phyloP scores from a whole-genome alignment of 2,329 filamentous ascomycete genomes.

The Trichoderma breve region DNA sequence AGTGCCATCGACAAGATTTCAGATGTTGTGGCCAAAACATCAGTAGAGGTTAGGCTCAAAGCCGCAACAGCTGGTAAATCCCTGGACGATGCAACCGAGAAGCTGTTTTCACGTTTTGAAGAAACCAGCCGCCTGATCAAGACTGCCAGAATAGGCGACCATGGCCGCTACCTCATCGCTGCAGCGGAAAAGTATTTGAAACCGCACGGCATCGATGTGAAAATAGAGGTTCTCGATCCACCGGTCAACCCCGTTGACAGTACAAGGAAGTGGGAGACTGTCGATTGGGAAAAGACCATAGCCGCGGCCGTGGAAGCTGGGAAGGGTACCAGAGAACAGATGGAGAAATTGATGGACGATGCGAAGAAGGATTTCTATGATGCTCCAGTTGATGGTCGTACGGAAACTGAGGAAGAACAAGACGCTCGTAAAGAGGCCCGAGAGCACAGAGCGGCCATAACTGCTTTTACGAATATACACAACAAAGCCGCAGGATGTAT shows the following conservation, averaged over 20 bases:
- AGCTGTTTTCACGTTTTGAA: not conserved
- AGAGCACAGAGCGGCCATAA: not conserved
- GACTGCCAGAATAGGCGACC: slow-evolving; percentile 1
- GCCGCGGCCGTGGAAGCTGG: not conserved
- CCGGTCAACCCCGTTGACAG: not conserved
- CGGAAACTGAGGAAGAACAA: too few species aligned
- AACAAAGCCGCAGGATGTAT: not conserved
- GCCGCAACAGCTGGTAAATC: not conserved
- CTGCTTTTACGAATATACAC: not conserved
- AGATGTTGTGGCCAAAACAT: not conserved
- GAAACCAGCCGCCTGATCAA: slow-evolving; percentile 1
- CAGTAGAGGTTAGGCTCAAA: not conserved
- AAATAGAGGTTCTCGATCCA: not conserved
- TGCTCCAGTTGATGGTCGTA: not conserved
- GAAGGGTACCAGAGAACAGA: not conserved
- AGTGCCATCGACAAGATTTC: not conserved
- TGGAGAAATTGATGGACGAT: not conserved
- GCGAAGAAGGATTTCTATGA: not conserved
- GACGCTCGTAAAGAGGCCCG: too few species aligned
- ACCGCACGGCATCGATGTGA: not conserved
- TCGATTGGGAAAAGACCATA: not conserved
- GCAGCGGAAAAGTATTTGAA: not conserved
- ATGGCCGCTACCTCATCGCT: not conserved
- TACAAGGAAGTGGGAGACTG: not conserved
- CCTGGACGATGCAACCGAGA: not conserved